Evolutionary conservation across 1,139 yeast genomes (phyloP), one percentile per base, ranked within the genome.

Genomic region (Chernovozyma sophiae-reginae): DNA sequence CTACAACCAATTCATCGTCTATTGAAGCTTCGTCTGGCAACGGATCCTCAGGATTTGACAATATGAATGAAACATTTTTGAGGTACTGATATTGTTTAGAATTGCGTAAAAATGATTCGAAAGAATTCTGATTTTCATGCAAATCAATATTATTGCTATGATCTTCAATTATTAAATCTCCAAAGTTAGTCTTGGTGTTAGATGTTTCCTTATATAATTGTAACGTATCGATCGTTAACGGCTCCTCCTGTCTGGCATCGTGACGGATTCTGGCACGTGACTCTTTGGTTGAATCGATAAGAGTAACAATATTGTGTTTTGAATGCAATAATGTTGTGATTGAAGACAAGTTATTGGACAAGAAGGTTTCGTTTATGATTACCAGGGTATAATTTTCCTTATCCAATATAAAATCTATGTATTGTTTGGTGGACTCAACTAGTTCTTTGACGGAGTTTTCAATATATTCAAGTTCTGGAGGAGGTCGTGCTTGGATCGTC

Each of bases 1-100:
- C 76, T 4, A 82, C 71, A 31, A 69, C 74, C 30, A 82, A 40
- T 15, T 80, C 86, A 11, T 76, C 82, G 25, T 77, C 82, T 14
- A 62, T 75, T 10, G 51, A 58, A 4, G 52, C 65, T 3, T 55
- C 61, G 18, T 63, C 74, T 0, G 74, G 73, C 15, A 70, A 52
- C 4, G 72, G 70, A 29, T 64, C 67, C 39, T 64, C 68, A 0
- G 76, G 76, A 37, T 68, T 50, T 18, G 55, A 45, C 4, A 66
- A 38, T 1, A 69, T 56, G 32, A 62, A 62, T 7, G 52, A 36
- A 6, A 59, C 51, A 37, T 53, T 58, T 33, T 52, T 55, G 23
- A 67, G 39, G 26, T 48, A 56, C 28, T 51, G 55, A 40, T 58
- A 62, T 19, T 36, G 38, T n/a, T 33, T 32, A 31, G 36, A 26